A percentile compares a stretch with the other conserved stretches of the same genome.
Conservation (phyloP, 106 monocot species). For the Chionographis japonica region DNA sequence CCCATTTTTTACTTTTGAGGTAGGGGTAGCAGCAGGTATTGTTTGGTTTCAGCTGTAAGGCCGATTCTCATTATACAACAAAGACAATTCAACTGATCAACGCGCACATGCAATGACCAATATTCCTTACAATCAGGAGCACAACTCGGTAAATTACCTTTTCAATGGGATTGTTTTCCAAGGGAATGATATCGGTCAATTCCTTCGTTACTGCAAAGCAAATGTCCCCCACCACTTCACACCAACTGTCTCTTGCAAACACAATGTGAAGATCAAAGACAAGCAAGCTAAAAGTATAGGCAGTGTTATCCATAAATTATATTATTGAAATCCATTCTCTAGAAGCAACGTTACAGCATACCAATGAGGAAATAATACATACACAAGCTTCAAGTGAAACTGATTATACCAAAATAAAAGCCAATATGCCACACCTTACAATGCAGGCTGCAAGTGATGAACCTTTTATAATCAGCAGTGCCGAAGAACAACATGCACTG, state of each 20-base stretch:
- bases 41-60: too few relatives aligned
- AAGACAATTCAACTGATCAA: too few relatives aligned
- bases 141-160: slow-evolving; percentile 24
- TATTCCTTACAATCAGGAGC: background rate
- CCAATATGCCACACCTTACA: slow-evolving; percentile 67
- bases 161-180: background rate
- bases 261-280: slow-evolving; percentile 75
- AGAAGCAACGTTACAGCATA: slow-evolving; percentile 32
- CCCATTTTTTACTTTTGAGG: too few relatives aligned
- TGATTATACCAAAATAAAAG: slow-evolving; percentile 40
- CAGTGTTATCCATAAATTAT: slow-evolving; percentile 18
- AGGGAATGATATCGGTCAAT: background rate
- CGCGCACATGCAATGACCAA: too few relatives aligned
- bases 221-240: slow-evolving; percentile 38
- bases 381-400: slow-evolving; percentile 39
- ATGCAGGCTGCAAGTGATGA: slow-evolving; percentile 36
- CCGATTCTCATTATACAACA: too few relatives aligned
- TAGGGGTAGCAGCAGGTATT: too few relatives aligned
- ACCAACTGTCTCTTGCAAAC: slow-evolving; percentile 71
- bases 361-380: slow-evolving; percentile 46
- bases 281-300: slow-evolving; percentile 24
- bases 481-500: slow-evolving; percentile 33
- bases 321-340: slow-evolving; percentile 29
- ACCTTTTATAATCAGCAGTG: slow-evolving; percentile 23
- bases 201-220: slow-evolving; percentile 23